These are phyloP conservation scores for Mariannaea elegans DNA, from an alignment of 2,329 filamentous ascomycete species.

Conservation along the genomic window DNA sequence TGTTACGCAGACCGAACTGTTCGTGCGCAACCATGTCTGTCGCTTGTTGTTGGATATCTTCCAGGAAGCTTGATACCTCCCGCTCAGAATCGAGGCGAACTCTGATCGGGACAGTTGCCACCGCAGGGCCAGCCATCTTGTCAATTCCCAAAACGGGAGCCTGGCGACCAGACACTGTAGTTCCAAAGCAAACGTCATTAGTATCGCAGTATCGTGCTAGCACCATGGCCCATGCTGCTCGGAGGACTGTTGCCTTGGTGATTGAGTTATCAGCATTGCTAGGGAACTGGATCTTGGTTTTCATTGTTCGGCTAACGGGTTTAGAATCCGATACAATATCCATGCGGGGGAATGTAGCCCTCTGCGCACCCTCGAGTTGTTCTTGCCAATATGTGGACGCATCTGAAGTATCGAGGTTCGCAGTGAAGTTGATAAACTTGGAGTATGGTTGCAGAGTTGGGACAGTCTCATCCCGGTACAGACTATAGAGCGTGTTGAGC, in stretches of 20 bases:
- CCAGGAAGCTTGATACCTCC: conserved; percentile 17
- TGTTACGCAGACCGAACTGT: conserved; percentile 33
- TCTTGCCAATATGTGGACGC: neutral
- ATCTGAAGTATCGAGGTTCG: neutral
- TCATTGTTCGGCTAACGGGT: neutral
- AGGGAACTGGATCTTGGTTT: neutral
- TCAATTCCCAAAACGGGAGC: conserved; percentile 33
- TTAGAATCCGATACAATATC: neutral
- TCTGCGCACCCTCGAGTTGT: conserved; percentile 7
- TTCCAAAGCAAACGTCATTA: conserved; percentile 6
- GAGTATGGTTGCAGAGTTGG: neutral
- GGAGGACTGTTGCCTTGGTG: conserved; percentile 1
- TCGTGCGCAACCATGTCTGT: conserved; percentile 29
- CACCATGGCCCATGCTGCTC: too few relatives aligned
- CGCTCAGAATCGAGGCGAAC: conserved; percentile 44
- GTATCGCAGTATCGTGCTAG: neutral
- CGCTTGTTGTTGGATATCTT: conserved; percentile 22
- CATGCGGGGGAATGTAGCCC: neutral
- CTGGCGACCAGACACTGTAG: too few relatives aligned
- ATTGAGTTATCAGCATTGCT: neutral
- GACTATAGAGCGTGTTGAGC: neutral
- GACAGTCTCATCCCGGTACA: neutral
- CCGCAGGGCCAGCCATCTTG: conserved; percentile 39
- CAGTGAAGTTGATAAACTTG: conserved; percentile 4
- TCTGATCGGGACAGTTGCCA: conserved; percentile 54